A percentile compares a stretch with the other conserved stretches of the same genome.
phyloP scores from a whole-genome alignment of 2,329 filamentous ascomycete species.

The Paramyrothecium sp. region DNA sequence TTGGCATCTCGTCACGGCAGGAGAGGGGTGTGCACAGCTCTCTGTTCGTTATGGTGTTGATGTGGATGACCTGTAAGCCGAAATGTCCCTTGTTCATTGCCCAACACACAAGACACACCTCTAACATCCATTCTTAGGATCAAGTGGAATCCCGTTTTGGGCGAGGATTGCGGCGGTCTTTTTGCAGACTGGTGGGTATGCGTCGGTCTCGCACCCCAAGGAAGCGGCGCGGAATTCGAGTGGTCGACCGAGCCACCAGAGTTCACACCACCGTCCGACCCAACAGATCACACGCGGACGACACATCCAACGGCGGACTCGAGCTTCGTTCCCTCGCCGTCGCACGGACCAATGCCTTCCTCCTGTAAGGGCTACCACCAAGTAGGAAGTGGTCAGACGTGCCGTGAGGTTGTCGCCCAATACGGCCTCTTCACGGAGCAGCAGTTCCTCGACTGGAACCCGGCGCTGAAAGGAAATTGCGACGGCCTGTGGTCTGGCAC shows the following conservation, averaged over 20 bases:
- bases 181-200: not conserved
- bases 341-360: conserved; percentile 5
- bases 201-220: not conserved
- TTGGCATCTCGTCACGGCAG: not conserved
- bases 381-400: not conserved
- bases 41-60: not conserved
- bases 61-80: not conserved
- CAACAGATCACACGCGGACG: not conserved
- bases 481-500: conserved; percentile 16
- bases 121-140: not conserved
- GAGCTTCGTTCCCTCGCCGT: conserved; percentile 6
- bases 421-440: conserved; percentile 15
- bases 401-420: conserved; percentile 5
- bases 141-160: not conserved
- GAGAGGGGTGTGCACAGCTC: not conserved
- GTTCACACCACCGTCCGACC: conserved; percentile 3
- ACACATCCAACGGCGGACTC: conserved; percentile 1
- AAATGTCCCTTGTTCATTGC: not conserved
- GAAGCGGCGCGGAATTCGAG: conserved; percentile 2
- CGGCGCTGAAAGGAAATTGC: conserved; percentile 17
- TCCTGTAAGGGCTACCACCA: not conserved
- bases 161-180: not conserved
- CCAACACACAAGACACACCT: not conserved
- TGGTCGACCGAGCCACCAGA: conserved; percentile 5
- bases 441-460: conserved; percentile 26